phyloP scores from a whole-genome alignment of 2,329 filamentous ascomycete species.

The Aspergillus neoniger region DNA sequence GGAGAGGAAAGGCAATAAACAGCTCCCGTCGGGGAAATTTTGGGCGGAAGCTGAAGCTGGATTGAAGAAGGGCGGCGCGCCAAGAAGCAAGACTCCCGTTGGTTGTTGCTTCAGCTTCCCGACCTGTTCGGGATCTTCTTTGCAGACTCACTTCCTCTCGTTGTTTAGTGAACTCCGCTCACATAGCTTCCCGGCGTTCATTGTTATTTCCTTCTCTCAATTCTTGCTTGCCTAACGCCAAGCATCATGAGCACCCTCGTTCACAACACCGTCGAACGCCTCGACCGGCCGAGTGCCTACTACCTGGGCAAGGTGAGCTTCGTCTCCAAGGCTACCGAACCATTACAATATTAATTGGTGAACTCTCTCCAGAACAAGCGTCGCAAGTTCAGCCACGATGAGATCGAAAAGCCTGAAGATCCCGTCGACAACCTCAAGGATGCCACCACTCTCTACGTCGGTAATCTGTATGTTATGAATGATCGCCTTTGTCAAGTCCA shows the following conservation, averaged over 20 bases:
- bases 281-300: conserved; percentile 95
- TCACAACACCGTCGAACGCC: conserved; percentile 74
- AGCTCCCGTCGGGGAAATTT: conserved; percentile 18
- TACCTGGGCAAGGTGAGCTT: conserved; percentile 71
- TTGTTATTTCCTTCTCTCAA: too few relatives aligned
- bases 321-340: neutral
- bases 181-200: neutral
- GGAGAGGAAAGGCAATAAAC: neutral
- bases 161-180: neutral
- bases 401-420: conserved; percentile 59
- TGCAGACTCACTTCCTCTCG: too few relatives aligned
- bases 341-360: conserved; percentile 8
- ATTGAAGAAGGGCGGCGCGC: conserved; percentile 7
- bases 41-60: conserved; percentile 12
- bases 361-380: conserved; percentile 65
- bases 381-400: conserved; percentile 63
- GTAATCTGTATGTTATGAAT: conserved; percentile 71
- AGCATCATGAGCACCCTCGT: conserved; percentile 31
- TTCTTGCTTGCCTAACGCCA: neutral
- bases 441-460: conserved; percentile 94
- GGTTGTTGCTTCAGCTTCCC: conserved; percentile 1
- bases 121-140: too few relatives aligned
- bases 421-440: conserved; percentile 77
- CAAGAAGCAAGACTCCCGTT: conserved; percentile 20
- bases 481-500: neutral